Conservation (phyloP, 371 early-diverging fungal species). For the Catenaria anguillulae region DNA sequence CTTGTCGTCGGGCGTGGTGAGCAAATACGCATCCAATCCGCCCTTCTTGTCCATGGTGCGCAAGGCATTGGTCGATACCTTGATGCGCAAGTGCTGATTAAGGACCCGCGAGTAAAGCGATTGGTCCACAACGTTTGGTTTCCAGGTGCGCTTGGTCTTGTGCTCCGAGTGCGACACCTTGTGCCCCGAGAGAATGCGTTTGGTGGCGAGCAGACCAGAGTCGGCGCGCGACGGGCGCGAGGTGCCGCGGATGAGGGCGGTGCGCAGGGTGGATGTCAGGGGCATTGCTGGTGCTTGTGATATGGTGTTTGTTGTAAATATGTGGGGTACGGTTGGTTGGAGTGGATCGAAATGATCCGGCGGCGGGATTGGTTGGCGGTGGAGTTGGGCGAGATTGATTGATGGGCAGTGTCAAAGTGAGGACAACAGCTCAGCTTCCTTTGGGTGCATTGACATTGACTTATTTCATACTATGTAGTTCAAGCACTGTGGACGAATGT, state of each 20-base stretch:
- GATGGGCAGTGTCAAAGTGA: no score
- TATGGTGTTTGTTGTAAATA: no score
- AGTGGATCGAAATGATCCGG: no score
- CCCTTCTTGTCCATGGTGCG: constrained; percentile 77
- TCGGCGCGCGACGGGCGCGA: neutral
- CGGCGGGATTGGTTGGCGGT: no score
- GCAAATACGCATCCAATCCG: constrained; percentile 60
- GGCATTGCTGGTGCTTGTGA: no score
- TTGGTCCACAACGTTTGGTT: constrained; percentile 61
- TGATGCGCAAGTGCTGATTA: constrained; percentile 36
- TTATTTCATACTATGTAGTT: no score
- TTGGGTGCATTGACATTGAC: no score
- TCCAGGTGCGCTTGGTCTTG: constrained; percentile 65
- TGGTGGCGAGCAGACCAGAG: constrained; percentile 45
- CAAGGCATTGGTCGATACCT: constrained; percentile 51
- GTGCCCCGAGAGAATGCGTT: constrained; percentile 60
- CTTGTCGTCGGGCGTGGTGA: constrained; percentile 50
- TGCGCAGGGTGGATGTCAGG: no score
- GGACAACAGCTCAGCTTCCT: no score
- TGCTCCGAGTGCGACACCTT: constrained; percentile 60
- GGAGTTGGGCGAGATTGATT: no score
- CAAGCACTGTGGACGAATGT: no score
- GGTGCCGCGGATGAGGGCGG: neutral
- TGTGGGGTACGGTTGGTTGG: no score
- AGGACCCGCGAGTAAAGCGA: constrained; percentile 52